Evolutionary conservation across 176 grass and related monocot species (phyloP).

Genomic region (Otatea glauca): DNA sequence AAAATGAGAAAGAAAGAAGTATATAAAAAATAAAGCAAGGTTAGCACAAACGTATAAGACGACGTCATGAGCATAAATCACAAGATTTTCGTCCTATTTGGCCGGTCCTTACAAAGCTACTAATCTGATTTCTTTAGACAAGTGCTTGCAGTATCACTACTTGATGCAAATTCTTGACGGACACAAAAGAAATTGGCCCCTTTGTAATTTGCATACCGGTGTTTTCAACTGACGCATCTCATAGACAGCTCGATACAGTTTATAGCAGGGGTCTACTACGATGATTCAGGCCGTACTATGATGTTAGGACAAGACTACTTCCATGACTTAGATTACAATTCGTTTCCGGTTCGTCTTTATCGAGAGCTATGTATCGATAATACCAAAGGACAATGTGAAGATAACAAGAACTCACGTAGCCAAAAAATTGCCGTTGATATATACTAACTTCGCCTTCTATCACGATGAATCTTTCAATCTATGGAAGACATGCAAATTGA

Average conservation of each 20-base stretch:
- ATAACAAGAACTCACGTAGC: not conserved
- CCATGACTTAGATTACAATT: not conserved
- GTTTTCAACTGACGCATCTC: not conserved
- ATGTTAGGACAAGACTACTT: not conserved
- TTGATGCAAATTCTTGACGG: not conserved
- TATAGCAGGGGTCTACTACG: not conserved
- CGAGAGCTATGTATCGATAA: not conserved
- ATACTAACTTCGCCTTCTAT: not conserved
- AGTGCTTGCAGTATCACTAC: not conserved
- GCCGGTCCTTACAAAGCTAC: conserved; percentile 20
- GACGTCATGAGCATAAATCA: not conserved
- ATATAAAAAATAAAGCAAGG: not conserved
- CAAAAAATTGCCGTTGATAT: not conserved
- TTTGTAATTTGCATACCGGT: not conserved
- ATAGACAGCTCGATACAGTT: not conserved
- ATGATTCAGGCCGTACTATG: not conserved
- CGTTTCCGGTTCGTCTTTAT: not conserved
- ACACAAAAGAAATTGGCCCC: not conserved
- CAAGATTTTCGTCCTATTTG: not conserved
- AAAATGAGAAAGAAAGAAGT: not conserved
- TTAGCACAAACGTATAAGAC: not conserved
- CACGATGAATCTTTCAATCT: not conserved
- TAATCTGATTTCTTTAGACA: not conserved
- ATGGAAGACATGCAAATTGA: not conserved
- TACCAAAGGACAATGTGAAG: not conserved